Conservation (phyloP, 2,329 filamentous ascomycete species). For the Anthostomella pinea region DNA sequence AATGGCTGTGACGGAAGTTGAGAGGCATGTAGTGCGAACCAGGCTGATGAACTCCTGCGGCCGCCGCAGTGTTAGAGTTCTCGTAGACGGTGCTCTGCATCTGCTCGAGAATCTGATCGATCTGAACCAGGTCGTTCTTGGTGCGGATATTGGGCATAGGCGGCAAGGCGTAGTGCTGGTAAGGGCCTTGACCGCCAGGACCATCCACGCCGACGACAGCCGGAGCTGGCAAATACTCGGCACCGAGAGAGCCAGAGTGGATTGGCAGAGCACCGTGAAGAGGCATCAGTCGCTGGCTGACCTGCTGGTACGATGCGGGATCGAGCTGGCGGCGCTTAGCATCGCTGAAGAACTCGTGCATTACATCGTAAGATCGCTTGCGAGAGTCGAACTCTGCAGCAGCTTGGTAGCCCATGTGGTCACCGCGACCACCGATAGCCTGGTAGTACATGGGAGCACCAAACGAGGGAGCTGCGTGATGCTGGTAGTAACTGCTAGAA, state of each 20-base stretch:
- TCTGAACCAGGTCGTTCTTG: constrained; percentile 89
- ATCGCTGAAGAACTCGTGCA: constrained; percentile 92
- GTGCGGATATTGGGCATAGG: constrained; percentile 85
- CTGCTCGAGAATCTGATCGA: constrained; percentile 92
- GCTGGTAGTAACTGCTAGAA: constrained; percentile 59
- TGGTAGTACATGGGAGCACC: constrained; percentile 78
- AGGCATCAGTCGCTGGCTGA: constrained; percentile 83
- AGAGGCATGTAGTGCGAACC: constrained; percentile 61
- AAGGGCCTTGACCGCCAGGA: constrained; percentile 51
- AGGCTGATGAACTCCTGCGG: constrained; percentile 73
- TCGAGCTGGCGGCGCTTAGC: constrained; percentile 91
- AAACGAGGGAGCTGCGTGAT: constrained; percentile 49
- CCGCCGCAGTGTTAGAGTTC: constrained; percentile 77
- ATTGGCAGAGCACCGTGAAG: constrained; percentile 70
- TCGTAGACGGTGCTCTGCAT: constrained; percentile 97
- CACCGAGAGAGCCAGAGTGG: constrained; percentile 49
- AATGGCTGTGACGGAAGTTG: constrained; percentile 57
- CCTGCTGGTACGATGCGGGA: constrained; percentile 82
- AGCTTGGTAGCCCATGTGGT: constrained; percentile 62
- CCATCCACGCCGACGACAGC: constrained; percentile 55
- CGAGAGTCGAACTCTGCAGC: constrained; percentile 60
- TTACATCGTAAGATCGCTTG: constrained; percentile 81
- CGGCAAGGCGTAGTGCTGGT: constrained; percentile 81
- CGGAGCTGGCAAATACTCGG: constrained; percentile 55
- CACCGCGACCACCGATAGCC: constrained; percentile 52